These are phyloP conservation scores for Apiotrichum siamense DNA, from an alignment of 1,284 basidiomycete species.

Conservation along the genomic window DNA sequence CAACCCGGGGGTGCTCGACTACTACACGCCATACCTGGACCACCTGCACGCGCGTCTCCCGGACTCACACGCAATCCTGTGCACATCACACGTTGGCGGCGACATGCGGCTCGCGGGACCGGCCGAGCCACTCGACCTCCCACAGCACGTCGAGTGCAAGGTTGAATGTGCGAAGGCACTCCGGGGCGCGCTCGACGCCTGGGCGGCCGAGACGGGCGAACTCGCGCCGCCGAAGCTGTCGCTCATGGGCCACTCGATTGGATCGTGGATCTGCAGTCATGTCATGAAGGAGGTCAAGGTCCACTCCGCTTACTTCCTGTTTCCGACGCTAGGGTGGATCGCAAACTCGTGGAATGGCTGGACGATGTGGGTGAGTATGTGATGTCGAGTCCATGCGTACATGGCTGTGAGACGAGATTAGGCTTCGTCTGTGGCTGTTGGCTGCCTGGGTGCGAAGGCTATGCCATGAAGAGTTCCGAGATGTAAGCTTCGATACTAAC, in stretches of 20 bases:
- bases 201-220: slow-evolving; percentile 14
- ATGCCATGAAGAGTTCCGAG: too few species aligned
- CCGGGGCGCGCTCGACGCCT: slow-evolving; percentile 21
- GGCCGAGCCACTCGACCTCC: slow-evolving; percentile 27
- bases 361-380: slow-evolving; percentile 34
- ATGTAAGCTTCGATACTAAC: not conserved
- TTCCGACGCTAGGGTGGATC: slow-evolving; percentile 43
- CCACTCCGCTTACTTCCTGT: slow-evolving; percentile 30
- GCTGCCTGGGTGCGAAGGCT: too few species aligned
- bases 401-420: too few species aligned
- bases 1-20: slow-evolving; percentile 45
- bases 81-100: slow-evolving; percentile 44
- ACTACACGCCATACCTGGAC: slow-evolving; percentile 42
- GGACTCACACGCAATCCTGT: slow-evolving; percentile 36
- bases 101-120: slow-evolving; percentile 21
- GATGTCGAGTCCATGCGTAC: too few species aligned
- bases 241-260: slow-evolving; percentile 44
- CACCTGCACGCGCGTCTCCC: slow-evolving; percentile 39
- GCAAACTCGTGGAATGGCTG: slow-evolving; percentile 38
- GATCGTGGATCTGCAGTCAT: slow-evolving; percentile 38
- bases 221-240: slow-evolving; percentile 22
- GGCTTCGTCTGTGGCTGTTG: too few species aligned
- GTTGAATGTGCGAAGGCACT: slow-evolving; percentile 36
- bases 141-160: slow-evolving; percentile 37
- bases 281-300: slow-evolving; percentile 25